Evolutionary conservation across 306 rosid genomes (phyloP), one percentile per base, ranked within the genome.

Genomic region (Prunus armeniaca): DNA sequence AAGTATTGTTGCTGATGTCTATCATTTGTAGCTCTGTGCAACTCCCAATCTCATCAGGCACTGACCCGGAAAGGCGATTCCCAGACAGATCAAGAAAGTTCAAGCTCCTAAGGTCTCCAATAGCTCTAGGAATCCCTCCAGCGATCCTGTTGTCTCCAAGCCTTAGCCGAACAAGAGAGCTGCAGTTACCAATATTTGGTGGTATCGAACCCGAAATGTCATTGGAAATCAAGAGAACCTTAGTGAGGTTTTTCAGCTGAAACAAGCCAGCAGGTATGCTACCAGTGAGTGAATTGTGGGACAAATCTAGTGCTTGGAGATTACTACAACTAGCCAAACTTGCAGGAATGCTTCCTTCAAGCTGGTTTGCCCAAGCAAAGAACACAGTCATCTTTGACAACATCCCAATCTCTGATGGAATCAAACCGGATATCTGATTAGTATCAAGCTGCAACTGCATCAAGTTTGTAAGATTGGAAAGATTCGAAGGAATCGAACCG

Each of bases 331-430:
- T 84, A 24, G 83, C 88, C 79, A 96, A 82, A 83, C 78, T 72
- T 0, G 83, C 81, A 75, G 99, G 98, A 79, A 96, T 86, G 76
- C 96, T 91, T 84, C 99, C 99, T 84, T 92, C 90, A 27, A 96
- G 97, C 77, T 90, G 93, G 84, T 96, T 96, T 76, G 87, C 85
- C 99, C 99, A 96, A 64, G 97, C 97, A 6, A 92, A 88, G 76
- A 96, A 88, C 77, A 96, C 93, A 10, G 60, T 45, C 13, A 96
- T 87, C 79, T 86, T 89, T 9, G 88, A 78, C 76, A 96, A 55
- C 80, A 58, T 50, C 28, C 98, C 97, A 75, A 96, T 79, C 87
- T 89, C 93, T 0, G 86, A 75, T 52, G 99, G 99, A 78, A 96
- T 87, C 86, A 89, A 80, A 70, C 99, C 98, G 19, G 98, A 92